Base-by-base conservation (phyloP, 1,139 yeast genomes). In the Debaryomyces nepalensis region DNA sequence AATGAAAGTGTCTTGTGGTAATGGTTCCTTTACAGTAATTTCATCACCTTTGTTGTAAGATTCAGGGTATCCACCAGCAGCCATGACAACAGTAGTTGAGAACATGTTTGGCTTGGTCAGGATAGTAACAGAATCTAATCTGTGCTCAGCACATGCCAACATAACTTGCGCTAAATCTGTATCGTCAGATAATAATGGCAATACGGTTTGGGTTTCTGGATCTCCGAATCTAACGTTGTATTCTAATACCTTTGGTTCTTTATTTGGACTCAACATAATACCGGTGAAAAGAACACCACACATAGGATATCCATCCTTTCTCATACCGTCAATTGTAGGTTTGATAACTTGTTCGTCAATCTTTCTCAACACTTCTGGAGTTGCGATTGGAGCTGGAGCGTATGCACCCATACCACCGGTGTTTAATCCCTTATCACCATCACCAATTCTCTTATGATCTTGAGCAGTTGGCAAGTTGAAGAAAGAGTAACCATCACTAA, bases 341-440 rank as follows among this genome's bases (percentile, higher is more conserved):
- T 86, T 83, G 54, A 95, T 79, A 56, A 95, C 79, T 22, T 79
- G 75, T 40, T 74, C 73, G 58, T 90, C 82, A 58, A 95, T 90
- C 63, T 82, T 75, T 46, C 76, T 69, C 55, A 90, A 69, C 26
- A 93, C 65, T 26, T 77, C 75, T 4, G 87, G 82, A 21, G 93
- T 84, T 16, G 87, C 93, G 47, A 91, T 78, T 41, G 99, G 99
- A 6, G 98, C 96, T 37, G 99, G 99, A 4, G 98, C 95, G 60
- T 95, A 95, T 12, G 99, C 96, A 50, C 99, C 99, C 99, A 95
- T 95, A 50, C 99, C 99, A 52, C 99, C 99, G 40, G 99, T 95
- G 71, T 95, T 95, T 51, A 91, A 77, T 26, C 99, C 99, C 39
- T 82, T 73, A 63, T 95, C 99, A 47, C 91, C 93, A 57, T 95